A percentile compares a stretch with the other conserved stretches of the same genome.
Evolutionary conservation across 371 early-diverging fungal species (phyloP).

Genomic region (Coelomomyces lativittatus): DNA sequence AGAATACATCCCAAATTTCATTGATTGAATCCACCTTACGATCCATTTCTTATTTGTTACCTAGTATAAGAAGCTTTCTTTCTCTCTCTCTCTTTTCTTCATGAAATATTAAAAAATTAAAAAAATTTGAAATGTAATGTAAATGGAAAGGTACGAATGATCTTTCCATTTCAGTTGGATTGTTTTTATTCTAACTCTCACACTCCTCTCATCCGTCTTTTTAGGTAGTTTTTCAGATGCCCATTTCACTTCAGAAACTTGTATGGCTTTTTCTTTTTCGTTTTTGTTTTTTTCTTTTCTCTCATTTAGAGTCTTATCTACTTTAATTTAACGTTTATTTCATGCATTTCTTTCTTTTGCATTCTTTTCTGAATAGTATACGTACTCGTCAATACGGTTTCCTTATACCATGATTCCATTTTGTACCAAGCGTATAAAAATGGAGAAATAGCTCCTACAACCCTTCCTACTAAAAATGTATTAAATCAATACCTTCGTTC

Average conservation of each 20-base stretch:
- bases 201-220: background rate
- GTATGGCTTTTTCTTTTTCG: slow-evolving; percentile 43
- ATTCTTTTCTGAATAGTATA: slow-evolving; percentile 35
- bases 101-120: no score
- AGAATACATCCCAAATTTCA: slow-evolving; percentile 69
- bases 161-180: no score
- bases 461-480: no score
- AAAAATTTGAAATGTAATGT: no score
- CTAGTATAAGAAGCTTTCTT: no score
- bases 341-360: background rate
- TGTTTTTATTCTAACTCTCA: background rate
- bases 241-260: slow-evolving; percentile 76
- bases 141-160: no score
- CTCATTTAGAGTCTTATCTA: background rate
- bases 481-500: slow-evolving; percentile 61
- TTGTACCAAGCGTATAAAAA: slow-evolving; percentile 41
- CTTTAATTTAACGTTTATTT: background rate
- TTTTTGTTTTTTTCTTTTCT: background rate
- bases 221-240: slow-evolving; percentile 79
- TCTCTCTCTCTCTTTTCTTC: no score
- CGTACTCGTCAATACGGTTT: slow-evolving; percentile 58
- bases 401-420: slow-evolving; percentile 72
- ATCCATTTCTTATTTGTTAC: slow-evolving; percentile 73
- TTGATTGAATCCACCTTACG: slow-evolving; percentile 70
- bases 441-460: slow-evolving; percentile 10